Conservation (phyloP, 352 stramenopile genomes). For the Achlya hypogyna region DNA sequence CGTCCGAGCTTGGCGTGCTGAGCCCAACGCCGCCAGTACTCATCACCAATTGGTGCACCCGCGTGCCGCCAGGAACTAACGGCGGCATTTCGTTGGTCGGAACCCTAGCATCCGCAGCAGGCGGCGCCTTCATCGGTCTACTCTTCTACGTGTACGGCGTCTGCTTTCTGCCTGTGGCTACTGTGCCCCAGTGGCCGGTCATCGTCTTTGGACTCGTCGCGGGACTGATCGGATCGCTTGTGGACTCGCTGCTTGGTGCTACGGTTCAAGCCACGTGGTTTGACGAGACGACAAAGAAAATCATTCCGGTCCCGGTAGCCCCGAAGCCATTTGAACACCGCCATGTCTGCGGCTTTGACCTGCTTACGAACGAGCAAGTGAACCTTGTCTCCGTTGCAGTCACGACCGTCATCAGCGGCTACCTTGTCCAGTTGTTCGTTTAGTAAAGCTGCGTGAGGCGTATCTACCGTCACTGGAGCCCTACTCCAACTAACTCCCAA, state of each 20-base stretch:
- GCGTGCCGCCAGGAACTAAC: conserved; percentile 90
- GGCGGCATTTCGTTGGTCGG: conserved; percentile 86
- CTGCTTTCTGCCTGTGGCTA: conserved; percentile 27
- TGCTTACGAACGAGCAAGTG: conserved; percentile 60
- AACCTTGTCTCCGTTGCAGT: conserved; percentile 57
- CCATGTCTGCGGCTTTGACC: conserved; percentile 14
- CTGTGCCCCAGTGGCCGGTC: conserved; percentile 35
- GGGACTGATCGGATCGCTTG: conserved; percentile 60
- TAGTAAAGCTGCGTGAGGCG: too few relatives aligned
- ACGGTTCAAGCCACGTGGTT: conserved; percentile 75
- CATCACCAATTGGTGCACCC: conserved; percentile 55
- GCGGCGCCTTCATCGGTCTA: conserved; percentile 82
- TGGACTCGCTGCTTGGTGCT: conserved; percentile 79
- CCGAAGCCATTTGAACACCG: background rate
- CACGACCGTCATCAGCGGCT: conserved; percentile 39
- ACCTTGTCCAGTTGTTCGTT: conserved; percentile 37
- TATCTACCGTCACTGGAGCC: too few relatives aligned
- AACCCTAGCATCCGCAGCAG: conserved; percentile 64
- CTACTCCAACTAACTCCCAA: too few relatives aligned
- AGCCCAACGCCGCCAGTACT: conserved; percentile 63
- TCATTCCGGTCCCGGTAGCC: conserved; percentile 31
- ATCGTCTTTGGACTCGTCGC: conserved; percentile 43
- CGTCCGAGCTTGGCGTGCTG: conserved; percentile 92
- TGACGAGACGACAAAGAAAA: conserved; percentile 38
- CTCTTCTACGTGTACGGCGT: conserved; percentile 45